A percentile compares a stretch with the other conserved stretches of the same genome.
These are phyloP conservation scores for Tuber magnatum DNA, from an alignment of 495 filamentous ascomycete genomes.

Conservation along the genomic window DNA sequence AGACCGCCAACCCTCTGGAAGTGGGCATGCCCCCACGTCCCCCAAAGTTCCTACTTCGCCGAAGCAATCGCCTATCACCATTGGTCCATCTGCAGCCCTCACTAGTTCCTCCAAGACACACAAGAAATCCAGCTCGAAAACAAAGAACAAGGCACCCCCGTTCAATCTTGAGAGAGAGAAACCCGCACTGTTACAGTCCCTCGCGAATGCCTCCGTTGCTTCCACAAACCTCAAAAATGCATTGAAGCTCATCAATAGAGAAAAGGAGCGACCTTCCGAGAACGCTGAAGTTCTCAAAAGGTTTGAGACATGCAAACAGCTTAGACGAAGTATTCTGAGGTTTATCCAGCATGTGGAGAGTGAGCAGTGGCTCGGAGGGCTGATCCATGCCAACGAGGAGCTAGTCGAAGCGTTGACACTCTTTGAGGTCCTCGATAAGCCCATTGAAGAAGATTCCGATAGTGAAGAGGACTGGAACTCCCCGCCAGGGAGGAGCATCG, in stretches of 20 bases:
- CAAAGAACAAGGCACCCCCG: slow-evolving; percentile 45
- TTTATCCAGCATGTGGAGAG: slow-evolving; percentile 84
- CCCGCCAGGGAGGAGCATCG: slow-evolving; percentile 51
- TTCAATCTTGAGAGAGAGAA: slow-evolving; percentile 88
- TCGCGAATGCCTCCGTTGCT: slow-evolving; percentile 78
- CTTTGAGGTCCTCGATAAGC: slow-evolving; percentile 89
- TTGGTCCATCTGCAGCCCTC: slow-evolving; percentile 36
- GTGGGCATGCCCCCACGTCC: slow-evolving; percentile 40
- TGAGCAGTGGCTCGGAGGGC: slow-evolving; percentile 69
- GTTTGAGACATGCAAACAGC: slow-evolving; percentile 78
- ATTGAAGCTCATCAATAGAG: slow-evolving; percentile 83
- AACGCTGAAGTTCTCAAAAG: slow-evolving; percentile 65
- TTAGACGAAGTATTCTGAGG: slow-evolving; percentile 73
- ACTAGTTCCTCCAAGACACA: slow-evolving; percentile 19
- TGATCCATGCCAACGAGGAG: slow-evolving; percentile 76
- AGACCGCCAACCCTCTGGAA: slow-evolving; percentile 7
- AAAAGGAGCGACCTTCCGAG: slow-evolving; percentile 77
- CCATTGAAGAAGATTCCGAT: slow-evolving; percentile 93
- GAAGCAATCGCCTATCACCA: slow-evolving; percentile 22
- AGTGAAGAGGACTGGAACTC: slow-evolving; percentile 61
- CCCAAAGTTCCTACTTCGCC: slow-evolving; percentile 30
- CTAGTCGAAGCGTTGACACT: slow-evolving; percentile 88
- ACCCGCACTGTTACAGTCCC: slow-evolving; percentile 67
- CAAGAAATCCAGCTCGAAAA: slow-evolving; percentile 39
- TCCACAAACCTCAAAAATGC: slow-evolving; percentile 86